phyloP scores from a whole-genome alignment of 768 basidiomycete genomes.

The Boletus sp. region DNA sequence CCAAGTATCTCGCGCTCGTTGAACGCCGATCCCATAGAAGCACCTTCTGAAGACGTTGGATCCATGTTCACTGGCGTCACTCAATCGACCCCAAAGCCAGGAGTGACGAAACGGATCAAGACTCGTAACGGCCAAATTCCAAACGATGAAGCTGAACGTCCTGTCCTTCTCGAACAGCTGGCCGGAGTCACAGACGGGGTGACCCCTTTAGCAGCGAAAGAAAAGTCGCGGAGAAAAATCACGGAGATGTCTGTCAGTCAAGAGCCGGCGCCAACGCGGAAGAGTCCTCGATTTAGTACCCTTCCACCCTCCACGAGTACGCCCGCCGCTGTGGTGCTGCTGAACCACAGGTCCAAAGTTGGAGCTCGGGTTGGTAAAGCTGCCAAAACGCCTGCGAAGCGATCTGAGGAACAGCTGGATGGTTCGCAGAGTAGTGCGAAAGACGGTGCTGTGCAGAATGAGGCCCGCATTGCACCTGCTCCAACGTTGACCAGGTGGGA shows the following conservation, averaged over 20 bases:
- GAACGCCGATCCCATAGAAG: constrained; percentile 33
- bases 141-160: constrained; percentile 22
- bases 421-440: not conserved
- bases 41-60: constrained; percentile 2
- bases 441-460: not conserved
- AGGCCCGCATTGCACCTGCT: not conserved
- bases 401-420: not conserved
- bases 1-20: constrained; percentile 2
- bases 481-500: constrained; percentile 29
- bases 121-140: constrained; percentile 35
- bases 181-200: constrained; percentile 17
- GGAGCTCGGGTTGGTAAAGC: not conserved
- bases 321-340: not conserved
- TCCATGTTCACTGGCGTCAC: not conserved
- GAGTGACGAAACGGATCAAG: constrained; percentile 42
- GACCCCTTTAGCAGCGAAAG: constrained; percentile 21
- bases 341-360: constrained; percentile 2
- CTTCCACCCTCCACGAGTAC: constrained; percentile 7
- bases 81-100: constrained; percentile 29
- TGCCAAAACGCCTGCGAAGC: constrained; percentile 14
- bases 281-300: constrained; percentile 14
- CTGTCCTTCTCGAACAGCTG: constrained; percentile 22
- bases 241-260: constrained; percentile 19
- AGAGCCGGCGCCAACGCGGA: constrained; percentile 21
- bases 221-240: constrained; percentile 13